Percentiles rank a stretch among this genome's conserved stretches.
These are phyloP conservation scores for Cerrena zonata DNA, from an alignment of 1,284 basidiomycete genomes.

Conservation along the genomic window DNA sequence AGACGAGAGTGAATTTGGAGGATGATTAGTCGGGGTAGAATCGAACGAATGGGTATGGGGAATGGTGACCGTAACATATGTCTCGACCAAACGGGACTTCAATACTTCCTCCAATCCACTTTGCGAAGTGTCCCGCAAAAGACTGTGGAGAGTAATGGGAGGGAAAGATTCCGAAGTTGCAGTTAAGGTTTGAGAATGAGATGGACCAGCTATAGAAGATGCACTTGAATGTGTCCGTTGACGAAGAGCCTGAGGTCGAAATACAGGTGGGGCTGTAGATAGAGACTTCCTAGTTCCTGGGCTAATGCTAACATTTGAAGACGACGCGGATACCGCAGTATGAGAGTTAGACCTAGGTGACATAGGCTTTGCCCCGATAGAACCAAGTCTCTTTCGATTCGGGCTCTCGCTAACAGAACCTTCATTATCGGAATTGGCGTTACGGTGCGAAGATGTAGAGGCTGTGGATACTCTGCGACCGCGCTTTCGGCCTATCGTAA, in stretches of 20 bases:
- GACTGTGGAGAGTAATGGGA: slow-evolving; percentile 26
- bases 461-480: slow-evolving; percentile 55
- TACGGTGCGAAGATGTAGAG: slow-evolving; percentile 45
- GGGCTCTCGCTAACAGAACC: slow-evolving; percentile 8
- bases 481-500: slow-evolving; percentile 53
- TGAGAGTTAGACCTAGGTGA: background rate
- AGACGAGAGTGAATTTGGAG: background rate
- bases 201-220: slow-evolving; percentile 9
- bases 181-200: slow-evolving; percentile 12
- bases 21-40: too few relatives aligned
- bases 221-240: slow-evolving; percentile 9
- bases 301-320: background rate
- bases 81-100: slow-evolving; percentile 71
- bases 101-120: slow-evolving; percentile 62
- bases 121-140: slow-evolving; percentile 58
- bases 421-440: slow-evolving; percentile 20
- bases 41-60: slow-evolving; percentile 12
- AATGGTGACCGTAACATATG: slow-evolving; percentile 59
- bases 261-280: background rate
- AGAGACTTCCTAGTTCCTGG: background rate
- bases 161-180: slow-evolving; percentile 13
- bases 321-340: background rate
- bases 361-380: background rate
- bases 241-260: slow-evolving; percentile 1
- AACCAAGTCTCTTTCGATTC: background rate